phyloP scores from a whole-genome alignment of 345 rosid genomes.

The Moricandia moricandioides region DNA sequence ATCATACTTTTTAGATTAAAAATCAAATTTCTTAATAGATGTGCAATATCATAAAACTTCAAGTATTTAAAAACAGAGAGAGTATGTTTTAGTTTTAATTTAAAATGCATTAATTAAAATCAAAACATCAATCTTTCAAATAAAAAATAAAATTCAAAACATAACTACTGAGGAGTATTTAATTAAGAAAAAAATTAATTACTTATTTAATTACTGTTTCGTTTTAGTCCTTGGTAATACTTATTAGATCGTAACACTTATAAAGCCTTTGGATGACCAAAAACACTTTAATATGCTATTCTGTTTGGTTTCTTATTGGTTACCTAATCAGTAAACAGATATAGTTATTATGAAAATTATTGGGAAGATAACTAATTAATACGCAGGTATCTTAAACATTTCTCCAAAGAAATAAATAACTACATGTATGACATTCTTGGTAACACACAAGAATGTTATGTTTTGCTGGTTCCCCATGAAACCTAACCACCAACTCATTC shows the following conservation, averaged over 20 bases:
- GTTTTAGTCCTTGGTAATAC: neutral
- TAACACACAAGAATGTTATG: constrained; percentile 24
- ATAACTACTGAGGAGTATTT: too few relatives aligned
- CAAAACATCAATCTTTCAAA: neutral
- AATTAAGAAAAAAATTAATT: neutral
- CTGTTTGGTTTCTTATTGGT: constrained; percentile 13
- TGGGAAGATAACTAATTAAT: constrained; percentile 26
- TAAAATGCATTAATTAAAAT: too few relatives aligned
- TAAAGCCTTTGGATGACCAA: neutral
- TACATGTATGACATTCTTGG: constrained; percentile 21
- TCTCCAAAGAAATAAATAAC: neutral
- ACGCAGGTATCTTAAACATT: neutral
- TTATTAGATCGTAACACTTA: neutral
- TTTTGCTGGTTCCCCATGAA: constrained; percentile 4
- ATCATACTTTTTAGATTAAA: too few relatives aligned
- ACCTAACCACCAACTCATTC: constrained; percentile 15
- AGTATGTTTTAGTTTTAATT: too few relatives aligned
- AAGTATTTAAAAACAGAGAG: too few relatives aligned
- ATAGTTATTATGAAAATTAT: neutral
- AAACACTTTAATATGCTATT: neutral
- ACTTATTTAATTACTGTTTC: neutral
- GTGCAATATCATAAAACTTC: too few relatives aligned
- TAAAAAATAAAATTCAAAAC: too few relatives aligned
- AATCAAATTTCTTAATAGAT: too few relatives aligned
- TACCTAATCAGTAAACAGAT: constrained; percentile 26